A percentile compares a stretch with the other conserved stretches of the same genome.
These are phyloP conservation scores for Penicillium tannophilum DNA, from an alignment of 495 filamentous ascomycete species.

Conservation along the genomic window DNA sequence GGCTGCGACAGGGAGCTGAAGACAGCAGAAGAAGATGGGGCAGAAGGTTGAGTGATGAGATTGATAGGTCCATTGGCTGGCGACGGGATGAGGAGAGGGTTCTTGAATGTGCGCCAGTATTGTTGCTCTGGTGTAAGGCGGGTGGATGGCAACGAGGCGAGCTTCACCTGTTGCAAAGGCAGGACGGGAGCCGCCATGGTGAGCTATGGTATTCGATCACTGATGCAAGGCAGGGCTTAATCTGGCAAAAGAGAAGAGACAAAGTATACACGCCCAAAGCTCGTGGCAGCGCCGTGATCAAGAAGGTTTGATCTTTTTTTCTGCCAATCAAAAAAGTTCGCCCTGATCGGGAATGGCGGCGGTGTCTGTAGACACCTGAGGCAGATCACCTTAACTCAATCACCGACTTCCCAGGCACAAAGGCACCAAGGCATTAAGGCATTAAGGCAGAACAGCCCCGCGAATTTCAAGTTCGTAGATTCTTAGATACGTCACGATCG, in stretches of 20 bases:
- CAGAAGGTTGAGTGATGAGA: constrained; percentile 77
- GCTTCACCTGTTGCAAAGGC: constrained; percentile 79
- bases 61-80: constrained; percentile 83
- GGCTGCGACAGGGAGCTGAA: constrained; percentile 50
- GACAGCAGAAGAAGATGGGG: constrained; percentile 48
- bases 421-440: constrained; percentile 15
- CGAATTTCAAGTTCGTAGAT: neutral
- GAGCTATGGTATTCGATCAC: constrained; percentile 11
- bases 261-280: neutral
- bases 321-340: constrained; percentile 37
- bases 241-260: constrained; percentile 1
- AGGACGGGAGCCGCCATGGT: constrained; percentile 87
- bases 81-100: constrained; percentile 81
- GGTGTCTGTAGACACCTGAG: constrained; percentile 22
- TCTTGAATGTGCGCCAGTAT: constrained; percentile 94
- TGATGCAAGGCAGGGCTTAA: neutral
- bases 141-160: constrained; percentile 60
- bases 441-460: neutral
- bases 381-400: neutral
- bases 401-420: neutral
- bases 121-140: constrained; percentile 79
- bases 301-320: constrained; percentile 31
- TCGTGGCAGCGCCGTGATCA: constrained; percentile 15
- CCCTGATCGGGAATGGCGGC: constrained; percentile 29
- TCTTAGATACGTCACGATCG: constrained; percentile 2